Percentiles rank a stretch among this genome's conserved stretches.
phyloP scores from a whole-genome alignment of 495 filamentous ascomycete genomes.

The Pyronema domesticum region DNA sequence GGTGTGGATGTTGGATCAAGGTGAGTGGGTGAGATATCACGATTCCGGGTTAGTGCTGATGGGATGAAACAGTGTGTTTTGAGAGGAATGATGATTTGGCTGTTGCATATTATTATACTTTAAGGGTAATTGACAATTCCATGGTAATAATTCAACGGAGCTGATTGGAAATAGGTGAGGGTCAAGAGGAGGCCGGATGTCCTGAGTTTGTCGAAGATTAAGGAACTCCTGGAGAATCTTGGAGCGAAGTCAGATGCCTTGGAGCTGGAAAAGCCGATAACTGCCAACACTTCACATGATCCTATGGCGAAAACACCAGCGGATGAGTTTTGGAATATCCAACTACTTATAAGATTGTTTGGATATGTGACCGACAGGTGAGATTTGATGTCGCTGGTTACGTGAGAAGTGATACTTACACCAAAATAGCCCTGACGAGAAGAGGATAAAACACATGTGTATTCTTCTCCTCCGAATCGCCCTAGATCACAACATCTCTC shows the following conservation, averaged over 20 bases:
- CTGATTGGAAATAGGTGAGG: neutral
- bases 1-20: slow-evolving; percentile 52
- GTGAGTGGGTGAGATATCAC: slow-evolving; percentile 22
- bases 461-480: slow-evolving; percentile 39
- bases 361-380: neutral
- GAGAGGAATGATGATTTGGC: slow-evolving; percentile 45
- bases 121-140: slow-evolving; percentile 17
- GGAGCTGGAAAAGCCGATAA: slow-evolving; percentile 2
- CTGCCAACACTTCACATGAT: neutral
- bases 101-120: slow-evolving; percentile 42
- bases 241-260: slow-evolving; percentile 19
- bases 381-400: neutral
- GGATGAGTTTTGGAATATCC: neutral
- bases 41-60: no score
- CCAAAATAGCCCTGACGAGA: neutral
- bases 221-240: slow-evolving; percentile 14
- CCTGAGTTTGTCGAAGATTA: no score
- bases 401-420: no score
- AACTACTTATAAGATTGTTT: neutral
- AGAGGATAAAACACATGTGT: neutral
- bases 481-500: slow-evolving; percentile 37
- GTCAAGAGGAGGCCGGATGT: no score
- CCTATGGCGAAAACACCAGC: neutral
- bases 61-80: slow-evolving; percentile 30
- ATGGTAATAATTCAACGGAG: neutral